Evolutionary conservation across 495 filamentous ascomycete species (phyloP), one percentile per base, ranked within the genome.

Genomic region (Jackrogersella minutella): DNA sequence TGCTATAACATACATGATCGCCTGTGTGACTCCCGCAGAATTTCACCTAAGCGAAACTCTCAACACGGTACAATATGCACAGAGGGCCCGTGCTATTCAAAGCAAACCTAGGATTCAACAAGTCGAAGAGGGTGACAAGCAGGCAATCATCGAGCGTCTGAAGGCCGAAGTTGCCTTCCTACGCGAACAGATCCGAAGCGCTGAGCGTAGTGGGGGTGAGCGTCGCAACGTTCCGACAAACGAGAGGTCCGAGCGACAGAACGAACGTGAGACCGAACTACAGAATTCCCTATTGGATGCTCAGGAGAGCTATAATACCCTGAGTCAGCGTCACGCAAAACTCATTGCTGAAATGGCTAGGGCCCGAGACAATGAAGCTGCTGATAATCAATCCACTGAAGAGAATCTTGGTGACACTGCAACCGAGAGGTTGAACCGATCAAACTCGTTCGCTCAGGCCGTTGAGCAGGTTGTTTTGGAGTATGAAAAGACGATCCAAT

Each of bases 1-100:
- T 72, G 96, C 95, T 0, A 96, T 97, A 70, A 99, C 95, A 1
- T 99, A 98, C 77, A 97, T 99, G 95, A 93, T 99, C 80, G 95
- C 95, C 26, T 99, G 95, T 78, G 93, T 99, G 21, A 98, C 92
- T 5, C 95, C 93, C 5, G 93, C 93, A 11, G 94, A 97, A 71
- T 99, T 98, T 74, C 94, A 99, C 76, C 82, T 98, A 14, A 98
- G 93, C 78, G 95, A 99, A 78, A 98, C 95, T 0, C 81, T 99
- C 37, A 99, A 99, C 75, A 99, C 95, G 0, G 90, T 99, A 19
- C 88, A 97, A 75, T 99, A 99, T 78, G 95, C 95, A 22, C 95
- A 97, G 80, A 88, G 95, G 61, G 96, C 95, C 58, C 88, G 95
- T 73, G 92, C 92, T 0, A 99, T 99, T 61, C 95, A 99, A 79